Percentiles rank a stretch among this genome's conserved stretches.
Evolutionary conservation across 148 eudicot species (phyloP).

Genomic region (Vaccinium vitisidaea): DNA sequence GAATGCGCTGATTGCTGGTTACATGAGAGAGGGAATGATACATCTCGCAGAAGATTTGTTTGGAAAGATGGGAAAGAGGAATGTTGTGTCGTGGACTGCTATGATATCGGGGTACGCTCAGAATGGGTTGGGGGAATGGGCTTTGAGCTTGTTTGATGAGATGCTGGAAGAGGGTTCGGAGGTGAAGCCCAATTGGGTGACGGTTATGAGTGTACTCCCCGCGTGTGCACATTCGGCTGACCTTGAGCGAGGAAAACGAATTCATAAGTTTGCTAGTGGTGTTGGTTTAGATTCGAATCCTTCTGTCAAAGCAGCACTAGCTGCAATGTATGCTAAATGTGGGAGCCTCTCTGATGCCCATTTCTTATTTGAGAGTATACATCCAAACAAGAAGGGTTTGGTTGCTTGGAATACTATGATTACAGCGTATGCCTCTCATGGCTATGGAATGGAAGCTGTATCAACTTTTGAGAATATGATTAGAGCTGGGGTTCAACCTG

Average conservation of each 20-base stretch:
- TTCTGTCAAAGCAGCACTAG: slow-evolving; percentile 41
- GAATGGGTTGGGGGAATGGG: slow-evolving; percentile 41
- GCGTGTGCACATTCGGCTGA: slow-evolving; percentile 48
- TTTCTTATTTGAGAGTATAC: slow-evolving; percentile 32
- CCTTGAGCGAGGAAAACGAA: slow-evolving; percentile 39
- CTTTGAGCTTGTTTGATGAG: slow-evolving; percentile 41
- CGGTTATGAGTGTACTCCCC: slow-evolving; percentile 49
- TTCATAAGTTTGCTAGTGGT: slow-evolving; percentile 35
- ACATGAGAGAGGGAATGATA: slow-evolving; percentile 39
- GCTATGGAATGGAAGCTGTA: slow-evolving; percentile 42
- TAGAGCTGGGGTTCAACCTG: slow-evolving; percentile 43
- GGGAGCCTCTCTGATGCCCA: slow-evolving; percentile 45
- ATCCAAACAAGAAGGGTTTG: slow-evolving; percentile 24
- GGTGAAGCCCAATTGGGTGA: slow-evolving; percentile 53
- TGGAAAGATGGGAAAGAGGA: slow-evolving; percentile 32
- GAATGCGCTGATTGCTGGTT: slow-evolving; percentile 51
- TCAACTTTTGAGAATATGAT: slow-evolving; percentile 45
- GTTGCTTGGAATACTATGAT: slow-evolving; percentile 59
- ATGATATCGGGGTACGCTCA: slow-evolving; percentile 59
- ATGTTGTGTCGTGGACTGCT: slow-evolving; percentile 53
- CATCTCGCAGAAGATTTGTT: slow-evolving; percentile 35
- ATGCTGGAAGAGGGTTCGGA: slow-evolving; percentile 29
- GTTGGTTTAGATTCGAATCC: slow-evolving; percentile 32
- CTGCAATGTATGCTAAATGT: slow-evolving; percentile 58
- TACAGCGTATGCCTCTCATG: slow-evolving; percentile 51